Conservation (phyloP, 768 basidiomycete genomes). For the Mycena crocata region DNA sequence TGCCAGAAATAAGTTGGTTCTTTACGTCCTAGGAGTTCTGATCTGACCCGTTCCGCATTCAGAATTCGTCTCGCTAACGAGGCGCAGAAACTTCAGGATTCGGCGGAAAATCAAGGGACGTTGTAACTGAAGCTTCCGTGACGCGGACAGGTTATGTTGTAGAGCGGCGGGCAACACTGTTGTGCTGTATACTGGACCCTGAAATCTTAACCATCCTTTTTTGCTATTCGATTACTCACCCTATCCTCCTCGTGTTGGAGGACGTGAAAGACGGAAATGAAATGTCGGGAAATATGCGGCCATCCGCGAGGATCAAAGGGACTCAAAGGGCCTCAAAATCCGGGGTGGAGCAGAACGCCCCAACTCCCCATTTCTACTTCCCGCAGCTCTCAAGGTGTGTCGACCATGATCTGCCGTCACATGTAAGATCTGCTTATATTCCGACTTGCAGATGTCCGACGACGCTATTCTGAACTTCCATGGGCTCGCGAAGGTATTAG, state of each 20-base stretch:
- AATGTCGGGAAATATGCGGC: constrained; percentile 8
- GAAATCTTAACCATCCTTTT: background rate
- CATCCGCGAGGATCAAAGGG: background rate
- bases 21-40: background rate
- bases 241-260: background rate
- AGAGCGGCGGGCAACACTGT: background rate
- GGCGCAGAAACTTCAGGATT: constrained; percentile 39
- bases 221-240: background rate
- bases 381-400: background rate
- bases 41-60: background rate
- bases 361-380: no score
- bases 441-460: constrained; percentile 9
- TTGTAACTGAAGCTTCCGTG: constrained; percentile 3
- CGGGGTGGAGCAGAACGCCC: no score
- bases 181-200: background rate
- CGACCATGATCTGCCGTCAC: no score
- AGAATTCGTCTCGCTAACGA: constrained; percentile 47
- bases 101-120: constrained; percentile 11
- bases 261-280: constrained; percentile 1
- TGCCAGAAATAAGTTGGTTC: constrained; percentile 60
- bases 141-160: background rate
- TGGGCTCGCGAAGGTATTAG: constrained; percentile 17
- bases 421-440: background rate
- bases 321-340: background rate
- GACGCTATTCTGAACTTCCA: constrained; percentile 12